A percentile compares a stretch with the other conserved stretches of the same genome.
Conservation (phyloP, 1,139 yeast genomes). For the Citeromyces siamensis region DNA sequence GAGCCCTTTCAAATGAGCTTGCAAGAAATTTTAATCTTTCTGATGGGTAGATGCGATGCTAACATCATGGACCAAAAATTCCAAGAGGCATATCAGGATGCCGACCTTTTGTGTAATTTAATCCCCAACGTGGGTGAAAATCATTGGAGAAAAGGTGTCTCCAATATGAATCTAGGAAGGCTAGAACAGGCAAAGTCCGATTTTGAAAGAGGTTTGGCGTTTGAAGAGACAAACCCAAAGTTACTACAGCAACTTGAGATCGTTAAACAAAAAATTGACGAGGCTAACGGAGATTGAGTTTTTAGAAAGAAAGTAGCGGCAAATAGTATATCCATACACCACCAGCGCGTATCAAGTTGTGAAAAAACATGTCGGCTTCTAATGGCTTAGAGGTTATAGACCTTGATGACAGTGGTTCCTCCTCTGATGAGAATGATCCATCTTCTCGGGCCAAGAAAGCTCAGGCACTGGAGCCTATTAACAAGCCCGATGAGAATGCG, state of each 20-base stretch:
- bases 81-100: slow-evolving; percentile 70
- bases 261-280: slow-evolving; percentile 32
- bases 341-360: neutral
- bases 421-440: slow-evolving; percentile 5
- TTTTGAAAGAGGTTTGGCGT: slow-evolving; percentile 65
- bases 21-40: slow-evolving; percentile 61
- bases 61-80: slow-evolving; percentile 51
- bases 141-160: slow-evolving; percentile 72
- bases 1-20: slow-evolving; percentile 74
- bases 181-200: slow-evolving; percentile 63
- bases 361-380: slow-evolving; percentile 1
- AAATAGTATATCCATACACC: slow-evolving; percentile 2
- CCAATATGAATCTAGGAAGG: slow-evolving; percentile 57
- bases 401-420: slow-evolving; percentile 4
- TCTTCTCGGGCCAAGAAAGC: neutral
- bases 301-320: neutral
- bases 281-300: slow-evolving; percentile 29
- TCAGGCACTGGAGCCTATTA: neutral
- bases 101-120: slow-evolving; percentile 55
- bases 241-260: slow-evolving; percentile 30
- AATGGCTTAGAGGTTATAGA: slow-evolving; percentile 5
- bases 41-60: slow-evolving; percentile 80
- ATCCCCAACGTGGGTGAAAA: slow-evolving; percentile 67
- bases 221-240: slow-evolving; percentile 42
- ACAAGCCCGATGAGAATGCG: neutral